Evolutionary conservation across 2,329 filamentous ascomycete species (phyloP), one percentile per base, ranked within the genome.

Genomic region (Neopestalotiopsis sp.): DNA sequence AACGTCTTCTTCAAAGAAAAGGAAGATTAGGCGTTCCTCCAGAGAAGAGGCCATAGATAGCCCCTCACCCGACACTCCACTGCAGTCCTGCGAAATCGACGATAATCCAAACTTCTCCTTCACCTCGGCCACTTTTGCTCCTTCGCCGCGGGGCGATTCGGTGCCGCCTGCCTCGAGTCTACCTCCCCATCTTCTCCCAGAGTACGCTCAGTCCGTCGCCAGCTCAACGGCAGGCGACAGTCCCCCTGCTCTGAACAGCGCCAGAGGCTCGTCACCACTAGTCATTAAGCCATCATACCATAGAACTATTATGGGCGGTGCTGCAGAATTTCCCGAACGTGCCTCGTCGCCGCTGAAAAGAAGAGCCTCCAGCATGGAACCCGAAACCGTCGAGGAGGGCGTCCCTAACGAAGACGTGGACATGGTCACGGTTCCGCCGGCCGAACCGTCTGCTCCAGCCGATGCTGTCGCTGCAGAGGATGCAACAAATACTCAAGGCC

Each of bases 1-100:
- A 81, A 91, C 89, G 89, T 91, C 89, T 89, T 91, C 88, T 84
- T 86, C 83, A 87, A 91, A 91, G 89, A 91, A 91, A 89, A 87
- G 89, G 86, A 91, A 89, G 87, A 87, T 91, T 30, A 86, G 84
- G 74, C 83, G 81, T 77, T 79, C 81, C 72, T 79, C 80, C 74
- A 78, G 80, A 77, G 82, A 86, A 78, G 77, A 80, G 71, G 79
- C 79, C 66, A 73, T 75, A 68, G 74, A 76, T 63, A 73, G 64
- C 66, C 71, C 49, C 61, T 78, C 79, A 59, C 79, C 83, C 70
- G 85, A 88, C 73, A 81, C 80, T 69, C 82, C 84, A 72, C 78
- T 88, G 68, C 84, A 82, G 75, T 89, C 87, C 71, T 87, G 85
- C 77, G 86, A 88, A 78, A 77, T 81, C 76, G 79, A 80, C 65